A percentile compares a stretch with the other conserved stretches of the same genome.
Evolutionary conservation across 23 red algal species (phyloP).

Genomic region (Gracilaria gracilis): DNA sequence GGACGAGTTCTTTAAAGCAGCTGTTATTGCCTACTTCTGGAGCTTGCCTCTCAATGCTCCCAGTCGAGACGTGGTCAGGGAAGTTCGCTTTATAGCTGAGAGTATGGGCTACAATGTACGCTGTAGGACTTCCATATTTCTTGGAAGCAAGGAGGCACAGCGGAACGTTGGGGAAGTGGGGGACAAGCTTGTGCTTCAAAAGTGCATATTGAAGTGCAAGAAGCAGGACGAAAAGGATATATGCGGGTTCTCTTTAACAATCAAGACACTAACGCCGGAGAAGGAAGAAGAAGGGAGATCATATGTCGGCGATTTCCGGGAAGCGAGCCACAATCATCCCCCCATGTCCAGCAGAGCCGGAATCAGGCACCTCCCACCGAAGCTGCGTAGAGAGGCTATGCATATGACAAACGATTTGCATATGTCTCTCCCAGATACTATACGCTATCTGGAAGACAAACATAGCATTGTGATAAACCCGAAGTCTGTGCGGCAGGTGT

Average conservation of each 20-base stretch:
- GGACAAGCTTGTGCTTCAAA: background rate
- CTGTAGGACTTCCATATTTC: background rate
- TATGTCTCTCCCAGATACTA: too few relatives aligned
- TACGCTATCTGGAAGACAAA: too few relatives aligned
- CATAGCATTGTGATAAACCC: constrained; percentile 9
- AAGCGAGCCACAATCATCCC: too few relatives aligned
- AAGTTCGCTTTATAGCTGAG: background rate
- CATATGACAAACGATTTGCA: too few relatives aligned
- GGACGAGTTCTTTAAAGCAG: too few relatives aligned
- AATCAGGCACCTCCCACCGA: too few relatives aligned
- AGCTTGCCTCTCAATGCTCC: constrained; percentile 9
- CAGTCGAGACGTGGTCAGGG: background rate
- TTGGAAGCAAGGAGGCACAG: background rate
- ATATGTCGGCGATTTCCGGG: too few relatives aligned
- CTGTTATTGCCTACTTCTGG: too few relatives aligned
- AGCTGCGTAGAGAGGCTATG: too few relatives aligned
- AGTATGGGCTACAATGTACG: too few relatives aligned
- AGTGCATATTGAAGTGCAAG: constrained; percentile 1
- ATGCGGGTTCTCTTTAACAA: background rate
- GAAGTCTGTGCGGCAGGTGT: background rate
- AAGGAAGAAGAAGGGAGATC: too few relatives aligned
- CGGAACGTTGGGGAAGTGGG: background rate
- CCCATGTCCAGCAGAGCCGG: too few relatives aligned
- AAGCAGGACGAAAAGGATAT: background rate
- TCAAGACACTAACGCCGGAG: background rate